These are phyloP conservation scores for Hypomontagnella monticulosa DNA, from an alignment of 495 filamentous ascomycete genomes.

Conservation along the genomic window DNA sequence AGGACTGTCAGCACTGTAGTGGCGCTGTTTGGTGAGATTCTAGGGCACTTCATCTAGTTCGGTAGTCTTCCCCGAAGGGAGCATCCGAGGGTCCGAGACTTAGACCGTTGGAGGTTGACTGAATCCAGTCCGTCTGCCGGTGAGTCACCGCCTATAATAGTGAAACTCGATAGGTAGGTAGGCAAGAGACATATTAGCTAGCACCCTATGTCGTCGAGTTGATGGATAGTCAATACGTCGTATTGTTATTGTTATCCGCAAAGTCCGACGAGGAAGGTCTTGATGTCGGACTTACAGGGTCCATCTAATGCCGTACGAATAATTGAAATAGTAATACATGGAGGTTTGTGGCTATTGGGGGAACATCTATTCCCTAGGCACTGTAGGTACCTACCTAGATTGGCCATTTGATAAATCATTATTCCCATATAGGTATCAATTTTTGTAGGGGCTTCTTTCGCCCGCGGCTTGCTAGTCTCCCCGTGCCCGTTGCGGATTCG, in stretches of 20 bases:
- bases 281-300: slow-evolving; percentile 33
- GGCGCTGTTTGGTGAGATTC: slow-evolving; percentile 25
- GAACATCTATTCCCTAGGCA: slow-evolving; percentile 10
- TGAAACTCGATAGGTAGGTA: slow-evolving; percentile 24
- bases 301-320: not conserved
- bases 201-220: slow-evolving; percentile 14
- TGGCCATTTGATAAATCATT: slow-evolving; percentile 16
- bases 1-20: slow-evolving; percentile 15
- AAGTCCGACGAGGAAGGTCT: slow-evolving; percentile 11
- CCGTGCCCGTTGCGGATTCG: slow-evolving; percentile 27
- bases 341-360: slow-evolving; percentile 29
- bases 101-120: slow-evolving; percentile 9
- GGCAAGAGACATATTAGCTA: slow-evolving; percentile 14
- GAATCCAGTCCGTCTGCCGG: slow-evolving; percentile 28
- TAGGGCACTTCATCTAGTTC: slow-evolving; percentile 23
- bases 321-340: slow-evolving; percentile 1
- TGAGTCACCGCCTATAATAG: slow-evolving; percentile 35
- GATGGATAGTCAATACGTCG: slow-evolving; percentile 13
- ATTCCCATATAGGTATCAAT: slow-evolving; percentile 21
- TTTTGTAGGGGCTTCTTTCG: slow-evolving; percentile 17
- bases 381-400: too few relatives aligned
- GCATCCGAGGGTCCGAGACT: slow-evolving; percentile 11
- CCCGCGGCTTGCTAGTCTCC: slow-evolving; percentile 22
- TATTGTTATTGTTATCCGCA: slow-evolving; percentile 9
- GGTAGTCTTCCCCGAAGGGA: slow-evolving; percentile 21